Evolutionary conservation across 768 basidiomycete species (phyloP).

Genomic region (Neoboletus magnificus): DNA sequence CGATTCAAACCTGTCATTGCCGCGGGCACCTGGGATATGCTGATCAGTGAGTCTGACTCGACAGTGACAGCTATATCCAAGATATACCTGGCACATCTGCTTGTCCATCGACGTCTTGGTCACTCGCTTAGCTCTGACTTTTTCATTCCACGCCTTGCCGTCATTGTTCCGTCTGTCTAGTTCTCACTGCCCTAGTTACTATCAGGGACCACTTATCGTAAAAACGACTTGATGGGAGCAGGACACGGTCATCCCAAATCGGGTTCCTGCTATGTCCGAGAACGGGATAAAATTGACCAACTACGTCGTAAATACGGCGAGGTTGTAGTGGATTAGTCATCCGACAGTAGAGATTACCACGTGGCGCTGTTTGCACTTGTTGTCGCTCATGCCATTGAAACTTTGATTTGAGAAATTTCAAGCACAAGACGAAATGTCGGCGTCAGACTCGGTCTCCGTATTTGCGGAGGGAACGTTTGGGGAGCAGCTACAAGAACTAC

Average conservation of each 20-base stretch:
- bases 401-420: conserved; percentile 11
- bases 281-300: too few relatives aligned
- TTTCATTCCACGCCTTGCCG: neutral
- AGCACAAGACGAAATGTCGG: conserved; percentile 48
- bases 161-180: neutral
- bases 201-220: neutral
- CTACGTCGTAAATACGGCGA: too few relatives aligned
- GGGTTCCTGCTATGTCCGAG: too few relatives aligned
- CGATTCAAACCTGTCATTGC: neutral
- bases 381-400: conserved; percentile 4
- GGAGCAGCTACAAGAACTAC: conserved; percentile 79
- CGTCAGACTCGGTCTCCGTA: conserved; percentile 74
- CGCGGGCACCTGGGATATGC: neutral
- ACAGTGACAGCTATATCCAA: too few relatives aligned
- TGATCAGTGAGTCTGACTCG: too few relatives aligned
- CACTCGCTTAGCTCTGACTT: neutral
- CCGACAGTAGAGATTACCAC: neutral
- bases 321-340: neutral
- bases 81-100: too few relatives aligned
- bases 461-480: conserved; percentile 88
- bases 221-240: neutral
- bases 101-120: neutral
- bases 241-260: too few relatives aligned
- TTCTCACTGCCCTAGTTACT: neutral
- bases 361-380: conserved; percentile 20